Evolutionary conservation across 2,329 filamentous ascomycete species (phyloP).

Genomic region (Beauveria scarabaeidicola): DNA sequence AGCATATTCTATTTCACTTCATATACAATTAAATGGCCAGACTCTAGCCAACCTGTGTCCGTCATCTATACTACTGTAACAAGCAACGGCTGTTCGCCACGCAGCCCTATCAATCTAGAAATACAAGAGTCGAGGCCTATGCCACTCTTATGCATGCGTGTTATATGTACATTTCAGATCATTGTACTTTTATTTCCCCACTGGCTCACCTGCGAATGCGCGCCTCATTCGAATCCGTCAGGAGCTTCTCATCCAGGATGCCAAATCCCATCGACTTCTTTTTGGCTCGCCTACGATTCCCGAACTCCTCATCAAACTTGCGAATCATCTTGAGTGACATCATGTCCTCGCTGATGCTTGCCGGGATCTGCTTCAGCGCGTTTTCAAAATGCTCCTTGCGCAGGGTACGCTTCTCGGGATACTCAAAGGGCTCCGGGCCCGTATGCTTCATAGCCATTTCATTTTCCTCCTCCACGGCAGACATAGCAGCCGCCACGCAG

Average conservation of each 20-base stretch:
- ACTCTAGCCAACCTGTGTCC: neutral
- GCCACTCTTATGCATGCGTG: neutral
- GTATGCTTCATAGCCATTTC: conserved; percentile 28
- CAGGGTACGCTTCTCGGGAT: conserved; percentile 52
- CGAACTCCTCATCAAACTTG: conserved; percentile 94
- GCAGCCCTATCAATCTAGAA: neutral
- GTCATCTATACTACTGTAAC: conserved; percentile 2
- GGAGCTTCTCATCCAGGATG: conserved; percentile 29
- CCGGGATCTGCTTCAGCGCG: conserved; percentile 79
- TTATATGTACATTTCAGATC: neutral
- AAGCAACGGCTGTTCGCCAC: neutral
- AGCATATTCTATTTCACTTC: neutral
- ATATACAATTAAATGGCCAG: conserved; percentile 6
- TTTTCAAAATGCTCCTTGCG: conserved; percentile 68
- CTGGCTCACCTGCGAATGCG: conserved; percentile 28
- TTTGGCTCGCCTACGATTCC: conserved; percentile 64
- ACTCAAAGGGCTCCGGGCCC: conserved; percentile 42
- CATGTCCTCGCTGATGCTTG: conserved; percentile 94
- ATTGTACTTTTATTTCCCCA: neutral
- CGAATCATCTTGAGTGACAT: conserved; percentile 72
- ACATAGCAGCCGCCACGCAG: conserved; percentile 70
- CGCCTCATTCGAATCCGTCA: conserved; percentile 34
- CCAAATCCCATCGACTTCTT: conserved; percentile 53
- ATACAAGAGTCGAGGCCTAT: neutral
- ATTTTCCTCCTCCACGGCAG: conserved; percentile 68